Evolutionary conservation across 345 rosid genomes (phyloP).

Genomic region (Camelina sativa): DNA sequence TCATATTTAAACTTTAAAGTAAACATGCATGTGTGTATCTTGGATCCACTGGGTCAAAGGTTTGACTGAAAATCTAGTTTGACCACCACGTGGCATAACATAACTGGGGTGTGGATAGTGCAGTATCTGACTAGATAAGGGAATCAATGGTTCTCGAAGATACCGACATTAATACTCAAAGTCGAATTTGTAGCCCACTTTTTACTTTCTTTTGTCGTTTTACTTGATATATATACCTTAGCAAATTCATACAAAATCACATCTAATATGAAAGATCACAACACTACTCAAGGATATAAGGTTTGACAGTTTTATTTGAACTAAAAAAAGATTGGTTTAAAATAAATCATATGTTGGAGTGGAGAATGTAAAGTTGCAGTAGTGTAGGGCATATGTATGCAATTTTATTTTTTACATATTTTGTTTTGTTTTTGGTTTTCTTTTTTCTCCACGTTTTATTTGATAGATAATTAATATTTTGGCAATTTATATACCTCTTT

Average conservation of each 20-base stretch:
- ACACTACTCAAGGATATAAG: neutral
- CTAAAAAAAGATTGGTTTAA: no score
- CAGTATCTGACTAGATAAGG: constrained; percentile 38
- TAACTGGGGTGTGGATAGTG: constrained; percentile 1
- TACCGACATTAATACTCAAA: constrained; percentile 38
- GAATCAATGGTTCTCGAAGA: constrained; percentile 41
- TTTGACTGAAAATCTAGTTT: constrained; percentile 29
- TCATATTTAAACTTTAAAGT: constrained; percentile 4
- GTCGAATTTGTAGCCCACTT: constrained; percentile 18
- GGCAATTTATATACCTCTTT: constrained; percentile 1
- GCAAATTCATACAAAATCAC: neutral
- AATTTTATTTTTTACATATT: neutral
- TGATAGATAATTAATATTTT: neutral
- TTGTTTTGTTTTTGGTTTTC: no score
- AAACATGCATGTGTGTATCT: constrained; percentile 33
- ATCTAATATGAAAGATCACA: neutral
- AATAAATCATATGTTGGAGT: no score
- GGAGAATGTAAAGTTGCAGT: no score
- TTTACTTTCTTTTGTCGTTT: neutral
- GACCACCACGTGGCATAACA: constrained; percentile 29
- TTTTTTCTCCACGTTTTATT: neutral
- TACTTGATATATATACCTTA: neutral
- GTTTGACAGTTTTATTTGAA: neutral
- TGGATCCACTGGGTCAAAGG: constrained; percentile 34
- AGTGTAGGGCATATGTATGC: neutral